Conservation (phyloP, 1,284 basidiomycete genomes). For the Marasmius sp. region DNA sequence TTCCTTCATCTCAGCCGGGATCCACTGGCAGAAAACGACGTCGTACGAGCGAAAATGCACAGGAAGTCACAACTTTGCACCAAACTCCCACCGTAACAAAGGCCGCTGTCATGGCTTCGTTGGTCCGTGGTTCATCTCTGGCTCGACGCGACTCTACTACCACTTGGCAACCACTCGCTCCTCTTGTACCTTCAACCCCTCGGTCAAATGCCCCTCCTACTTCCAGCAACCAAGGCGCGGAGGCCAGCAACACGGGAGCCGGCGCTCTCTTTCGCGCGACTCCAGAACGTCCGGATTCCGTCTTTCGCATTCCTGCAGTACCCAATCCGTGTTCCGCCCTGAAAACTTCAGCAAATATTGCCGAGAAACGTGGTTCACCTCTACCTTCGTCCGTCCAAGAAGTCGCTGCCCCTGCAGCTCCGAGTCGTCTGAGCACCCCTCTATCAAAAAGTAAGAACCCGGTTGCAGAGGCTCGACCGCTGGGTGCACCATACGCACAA, state of each 20-base stretch:
- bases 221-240: not conserved
- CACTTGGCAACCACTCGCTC: conserved; percentile 20
- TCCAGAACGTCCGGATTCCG: not conserved
- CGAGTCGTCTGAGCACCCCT: not conserved
- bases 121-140: conserved; percentile 2
- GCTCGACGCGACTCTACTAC: conserved; percentile 4
- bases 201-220: conserved; percentile 1
- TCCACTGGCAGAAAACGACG: conserved; percentile 8
- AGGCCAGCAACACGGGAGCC: not conserved
- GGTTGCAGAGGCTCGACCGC: not conserved
- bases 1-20: not conserved
- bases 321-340: not conserved
- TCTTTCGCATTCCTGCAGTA: not conserved
- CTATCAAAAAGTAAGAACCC: not conserved
- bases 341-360: too few relatives aligned
- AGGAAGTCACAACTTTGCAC: not conserved
- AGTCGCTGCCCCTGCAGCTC: not conserved
- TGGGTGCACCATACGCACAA: not conserved
- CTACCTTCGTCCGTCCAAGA: too few relatives aligned
- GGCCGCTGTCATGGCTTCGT: not conserved
- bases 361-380: too few relatives aligned
- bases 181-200: conserved; percentile 2
- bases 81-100: not conserved
- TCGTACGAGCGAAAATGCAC: conserved; percentile 10
- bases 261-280: not conserved